phyloP scores from a whole-genome alignment of 2,329 filamentous ascomycete species.

The Verticillium klebahnii region DNA sequence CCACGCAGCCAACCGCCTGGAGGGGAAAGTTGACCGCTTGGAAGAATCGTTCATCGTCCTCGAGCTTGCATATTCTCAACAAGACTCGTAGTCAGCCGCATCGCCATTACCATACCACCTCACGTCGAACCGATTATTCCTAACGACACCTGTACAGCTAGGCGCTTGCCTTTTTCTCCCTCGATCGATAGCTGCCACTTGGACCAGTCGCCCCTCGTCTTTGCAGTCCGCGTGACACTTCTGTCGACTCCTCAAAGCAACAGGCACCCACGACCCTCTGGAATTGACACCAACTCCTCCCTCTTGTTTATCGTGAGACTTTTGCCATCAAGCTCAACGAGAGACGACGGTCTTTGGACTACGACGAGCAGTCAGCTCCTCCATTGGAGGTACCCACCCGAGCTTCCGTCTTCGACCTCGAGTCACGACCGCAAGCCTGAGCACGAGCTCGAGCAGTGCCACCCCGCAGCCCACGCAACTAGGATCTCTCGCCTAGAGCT shows the following conservation, averaged over 20 bases:
- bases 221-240: background rate
- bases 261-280: background rate
- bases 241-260: background rate
- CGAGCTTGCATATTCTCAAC: too few species aligned
- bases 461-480: background rate
- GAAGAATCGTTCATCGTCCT: too few species aligned
- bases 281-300: background rate
- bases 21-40: background rate
- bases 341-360: background rate
- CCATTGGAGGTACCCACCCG: background rate
- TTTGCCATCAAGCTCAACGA: background rate
- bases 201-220: background rate
- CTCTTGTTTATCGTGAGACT: background rate
- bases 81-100: background rate
- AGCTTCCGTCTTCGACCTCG: background rate
- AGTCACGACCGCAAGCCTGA: background rate
- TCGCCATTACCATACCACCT: background rate
- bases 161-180: background rate
- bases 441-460: background rate
- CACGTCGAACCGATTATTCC: background rate
- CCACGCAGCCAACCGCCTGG: background rate
- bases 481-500: background rate
- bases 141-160: background rate
- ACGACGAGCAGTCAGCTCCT: background rate
- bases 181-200: background rate